Base-by-base conservation (phyloP, 208 protist genomes). In the Wallacemonas sp. region DNA sequence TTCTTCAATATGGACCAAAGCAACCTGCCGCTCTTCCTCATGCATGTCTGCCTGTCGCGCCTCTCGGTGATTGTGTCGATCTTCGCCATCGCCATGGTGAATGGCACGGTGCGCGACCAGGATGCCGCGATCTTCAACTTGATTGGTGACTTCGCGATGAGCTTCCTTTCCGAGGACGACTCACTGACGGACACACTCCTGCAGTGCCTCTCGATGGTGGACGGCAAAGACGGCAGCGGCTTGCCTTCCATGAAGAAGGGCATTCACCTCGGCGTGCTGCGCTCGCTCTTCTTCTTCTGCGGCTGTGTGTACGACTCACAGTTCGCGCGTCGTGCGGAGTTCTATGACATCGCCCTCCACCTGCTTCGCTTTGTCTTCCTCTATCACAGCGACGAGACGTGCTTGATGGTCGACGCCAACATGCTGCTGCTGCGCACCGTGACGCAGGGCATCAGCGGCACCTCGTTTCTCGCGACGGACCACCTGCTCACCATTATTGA, bases 261-360 rank as follows among this genome's bases (percentile, higher is more conserved):
- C 22, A 66, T 91, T 38, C 89, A 95, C 66, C 24, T 85, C 6
- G 83, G 89, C 45, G 73, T 95, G 24, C 65, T 95, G 30, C 86
- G 89, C 44, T 37, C 89, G 0, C 80, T 95, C 52, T 95, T 95
- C 64, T 95, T 92, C 62, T 93, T 91, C 57, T 89, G 89, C 67
- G 66, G 61, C 37, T 90, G 84, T 68, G 70, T 90, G 29, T 92
- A 84, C 63, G 84, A 88, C 21, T 86, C 81, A 12, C 68, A 85
- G 26, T 64, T 78, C 33, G 67, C 74, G 3, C 66, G 71, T 1
- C 68, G 54, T 39, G 50, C 64, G 24, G 73, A 79, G 39, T 89
- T 94, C 44, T 88, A 85, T 66, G 80, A 90, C 12, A 90, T 95
- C 38, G 78, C 79, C 15, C 70, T 86, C 6, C 75, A 76, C 54